Evolutionary conservation across 2,329 filamentous ascomycete genomes (phyloP).

Genomic region (Drechmeria coniospora): DNA sequence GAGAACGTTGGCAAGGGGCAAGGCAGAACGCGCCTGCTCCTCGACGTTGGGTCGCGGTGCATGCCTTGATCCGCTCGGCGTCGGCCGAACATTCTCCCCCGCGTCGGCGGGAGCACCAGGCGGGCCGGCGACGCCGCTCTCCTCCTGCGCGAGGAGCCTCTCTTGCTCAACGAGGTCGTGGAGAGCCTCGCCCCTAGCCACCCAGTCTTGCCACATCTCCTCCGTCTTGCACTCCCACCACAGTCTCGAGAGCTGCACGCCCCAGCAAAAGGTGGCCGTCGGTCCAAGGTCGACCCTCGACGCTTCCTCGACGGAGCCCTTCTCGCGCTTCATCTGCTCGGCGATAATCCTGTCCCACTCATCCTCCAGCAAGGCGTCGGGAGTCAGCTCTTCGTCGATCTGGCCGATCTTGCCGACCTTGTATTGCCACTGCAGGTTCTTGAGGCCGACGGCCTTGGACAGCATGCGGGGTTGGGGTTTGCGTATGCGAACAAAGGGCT

Average conservation of each 20-base stretch:
- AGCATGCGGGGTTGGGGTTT: conserved; percentile 50
- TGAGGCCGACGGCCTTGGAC: conserved; percentile 39
- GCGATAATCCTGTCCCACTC: conserved; percentile 28
- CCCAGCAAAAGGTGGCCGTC: conserved; percentile 14
- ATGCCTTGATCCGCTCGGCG: too few species aligned
- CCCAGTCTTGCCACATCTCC: conserved; percentile 19
- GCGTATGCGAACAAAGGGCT: conserved; percentile 50
- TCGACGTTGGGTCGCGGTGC: too few species aligned
- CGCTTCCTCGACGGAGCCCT: neutral
- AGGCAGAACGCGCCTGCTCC: too few species aligned
- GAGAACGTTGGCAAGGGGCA: too few species aligned
- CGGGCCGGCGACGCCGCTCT: conserved; percentile 1
- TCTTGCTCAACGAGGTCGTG: conserved; percentile 25
- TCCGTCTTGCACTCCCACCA: conserved; percentile 18
- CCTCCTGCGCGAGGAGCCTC: conserved; percentile 12
- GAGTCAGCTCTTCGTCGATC: conserved; percentile 21
- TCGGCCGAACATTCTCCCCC: too few species aligned
- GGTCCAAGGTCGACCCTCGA: neutral
- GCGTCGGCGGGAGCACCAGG: too few species aligned
- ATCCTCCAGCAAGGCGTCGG: conserved; percentile 25
- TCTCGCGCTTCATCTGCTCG: conserved; percentile 8
- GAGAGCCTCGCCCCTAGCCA: conserved; percentile 25
- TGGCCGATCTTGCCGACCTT: conserved; percentile 21
- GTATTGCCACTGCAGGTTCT: conserved; percentile 26
- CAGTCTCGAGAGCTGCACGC: conserved; percentile 13